Base-by-base conservation (phyloP, 805 yeast genomes). In the Debaryomyces prosopidis region DNA sequence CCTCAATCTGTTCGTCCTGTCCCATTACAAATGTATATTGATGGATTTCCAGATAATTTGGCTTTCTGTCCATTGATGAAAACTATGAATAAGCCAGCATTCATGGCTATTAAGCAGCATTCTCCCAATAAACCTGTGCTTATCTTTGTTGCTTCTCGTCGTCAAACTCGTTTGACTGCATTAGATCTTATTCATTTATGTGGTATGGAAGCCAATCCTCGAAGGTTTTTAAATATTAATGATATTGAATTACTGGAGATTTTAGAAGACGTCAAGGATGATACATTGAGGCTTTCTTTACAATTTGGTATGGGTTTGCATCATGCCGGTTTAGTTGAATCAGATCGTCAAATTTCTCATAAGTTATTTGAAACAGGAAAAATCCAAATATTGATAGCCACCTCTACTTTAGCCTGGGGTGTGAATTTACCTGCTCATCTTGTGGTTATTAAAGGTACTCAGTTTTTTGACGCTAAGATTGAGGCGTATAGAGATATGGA, bases 331-430 rank as follows among this genome's bases (percentile, higher is more conserved):
- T 69, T 86, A 42, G 87, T 84, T 9, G 89, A 86, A 50, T 70
- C 80, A 15, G 94, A 86, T 59, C 74, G 94, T 47, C 79, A 79
- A 51, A 75, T 86, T 12, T 78, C 87, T 4, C 92, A 86, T 56
- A 81, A 81, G 53, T 64, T 86, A 32, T 86, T 86, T 63, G 89
- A 85, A 46, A 65, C 73, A n/a, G 82, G 79, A 36, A 85, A 84
- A 59, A 77, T 86, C 40, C 94, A 87, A 64, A 78, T 86, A 36
- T 72, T 86, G 49, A 73, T 87, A 32, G 91, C 92, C 1, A 86
- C 94, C 0, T 83, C 89, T n/a, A 87, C 92, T 1, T 73, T 87
- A 51, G 92, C 94, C 0, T 87, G 92, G 92, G 92, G 92, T 64
- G 92, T 87, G 39, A 87, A 86, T 55, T 71, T 87, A 51, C 92